Percentiles rank a stretch among this genome's conserved stretches.
Evolutionary conservation across 1,284 basidiomycete species (phyloP).

Genomic region (Stygiomarasmius scandens): DNA sequence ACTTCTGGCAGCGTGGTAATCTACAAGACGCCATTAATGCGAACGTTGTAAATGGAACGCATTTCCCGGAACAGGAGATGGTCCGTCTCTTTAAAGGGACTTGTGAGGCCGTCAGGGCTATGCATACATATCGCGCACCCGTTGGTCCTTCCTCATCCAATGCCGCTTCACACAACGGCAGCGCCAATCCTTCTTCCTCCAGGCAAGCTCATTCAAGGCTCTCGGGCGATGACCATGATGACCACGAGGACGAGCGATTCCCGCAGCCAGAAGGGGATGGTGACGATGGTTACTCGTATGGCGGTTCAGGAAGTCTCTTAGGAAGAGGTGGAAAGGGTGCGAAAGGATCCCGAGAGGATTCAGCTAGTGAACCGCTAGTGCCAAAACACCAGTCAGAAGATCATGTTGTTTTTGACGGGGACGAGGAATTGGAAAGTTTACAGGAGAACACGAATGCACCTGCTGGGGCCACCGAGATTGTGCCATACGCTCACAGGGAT

Average conservation of each 20-base stretch:
- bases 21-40: constrained; percentile 94
- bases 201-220: constrained; percentile 25
- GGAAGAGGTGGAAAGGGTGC: not conserved
- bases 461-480: constrained; percentile 51
- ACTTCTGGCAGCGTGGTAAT: constrained; percentile 71
- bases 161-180: constrained; percentile 22
- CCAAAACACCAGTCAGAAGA: constrained; percentile 53
- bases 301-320: constrained; percentile 1
- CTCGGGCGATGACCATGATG: constrained; percentile 58
- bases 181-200: constrained; percentile 28
- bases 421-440: constrained; percentile 60
- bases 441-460: constrained; percentile 34
- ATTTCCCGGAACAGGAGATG: constrained; percentile 88
- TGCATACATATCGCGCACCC: constrained; percentile 82
- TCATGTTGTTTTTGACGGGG: constrained; percentile 76
- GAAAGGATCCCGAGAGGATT: constrained; percentile 33
- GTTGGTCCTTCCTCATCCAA: constrained; percentile 31
- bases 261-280: constrained; percentile 73
- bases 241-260: constrained; percentile 63
- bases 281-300: constrained; percentile 73
- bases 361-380: constrained; percentile 48
- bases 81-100: constrained; percentile 91
- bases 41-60: constrained; percentile 81
- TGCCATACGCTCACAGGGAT: constrained; percentile 96
- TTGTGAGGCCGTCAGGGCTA: constrained; percentile 89